Conservation (phyloP, 192 early-diverging fungal species). For the Dimargaris xerosporica region DNA sequence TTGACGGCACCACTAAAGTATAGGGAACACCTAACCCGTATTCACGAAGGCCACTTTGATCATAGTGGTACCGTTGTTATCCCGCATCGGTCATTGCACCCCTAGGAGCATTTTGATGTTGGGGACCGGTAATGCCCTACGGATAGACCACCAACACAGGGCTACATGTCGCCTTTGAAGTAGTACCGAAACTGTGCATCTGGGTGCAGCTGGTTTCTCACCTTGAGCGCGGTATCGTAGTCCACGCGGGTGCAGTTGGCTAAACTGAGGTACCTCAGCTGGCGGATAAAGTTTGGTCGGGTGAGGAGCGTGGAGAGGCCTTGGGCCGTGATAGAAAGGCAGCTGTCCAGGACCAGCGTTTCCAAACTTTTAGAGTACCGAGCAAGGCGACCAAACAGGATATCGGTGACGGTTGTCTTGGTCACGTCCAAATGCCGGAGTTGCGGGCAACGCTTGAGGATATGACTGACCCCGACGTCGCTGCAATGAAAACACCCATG, state of each 20-base stretch:
- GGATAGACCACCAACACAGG: too few species aligned
- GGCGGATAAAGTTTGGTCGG: neutral
- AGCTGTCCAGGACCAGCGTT: neutral
- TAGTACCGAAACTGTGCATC: conserved; percentile 8
- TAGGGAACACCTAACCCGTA: too few species aligned
- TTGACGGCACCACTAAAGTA: too few species aligned
- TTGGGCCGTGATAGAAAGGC: neutral
- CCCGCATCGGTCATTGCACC: too few species aligned
- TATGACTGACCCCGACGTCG: conserved; percentile 8
- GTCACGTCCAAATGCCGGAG: neutral
- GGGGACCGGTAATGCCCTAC: too few species aligned
- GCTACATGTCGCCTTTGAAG: neutral
- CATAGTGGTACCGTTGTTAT: too few species aligned
- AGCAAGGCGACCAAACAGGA: neutral
- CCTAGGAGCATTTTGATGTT: too few species aligned
- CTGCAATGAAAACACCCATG: neutral
- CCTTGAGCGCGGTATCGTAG: conserved; percentile 1
- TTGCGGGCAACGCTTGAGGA: conserved; percentile 7
- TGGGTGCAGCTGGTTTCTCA: neutral
- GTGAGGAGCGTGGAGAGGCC: neutral
- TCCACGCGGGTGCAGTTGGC: conserved; percentile 2
- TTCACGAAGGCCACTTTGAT: too few species aligned
- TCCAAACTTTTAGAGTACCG: conserved; percentile 1
- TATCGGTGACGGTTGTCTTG: conserved; percentile 5
- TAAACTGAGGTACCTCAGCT: neutral